Evolutionary conservation across 2,329 filamentous ascomycete genomes (phyloP).

Genomic region (Fusarium avenaceum): DNA sequence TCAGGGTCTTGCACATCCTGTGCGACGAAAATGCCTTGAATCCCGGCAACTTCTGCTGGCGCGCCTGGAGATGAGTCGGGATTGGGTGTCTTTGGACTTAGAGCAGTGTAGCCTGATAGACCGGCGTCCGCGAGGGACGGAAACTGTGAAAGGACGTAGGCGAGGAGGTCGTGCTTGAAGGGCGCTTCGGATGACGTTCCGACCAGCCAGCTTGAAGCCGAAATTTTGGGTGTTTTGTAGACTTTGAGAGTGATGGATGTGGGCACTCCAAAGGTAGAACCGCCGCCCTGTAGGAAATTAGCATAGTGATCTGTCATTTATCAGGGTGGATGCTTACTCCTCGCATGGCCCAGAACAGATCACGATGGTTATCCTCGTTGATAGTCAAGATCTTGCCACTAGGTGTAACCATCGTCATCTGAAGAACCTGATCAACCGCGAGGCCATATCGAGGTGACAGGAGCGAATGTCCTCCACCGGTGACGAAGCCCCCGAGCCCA

Average conservation of each 20-base stretch:
- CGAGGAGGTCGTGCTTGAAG: constrained; percentile 62
- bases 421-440: constrained; percentile 72
- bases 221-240: constrained; percentile 58
- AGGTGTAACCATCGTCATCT: constrained; percentile 69
- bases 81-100: constrained; percentile 55
- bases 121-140: constrained; percentile 64
- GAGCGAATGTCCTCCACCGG: constrained; percentile 72
- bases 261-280: constrained; percentile 72
- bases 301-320: background rate
- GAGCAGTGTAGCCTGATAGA: constrained; percentile 63
- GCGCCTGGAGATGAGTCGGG: constrained; percentile 53
- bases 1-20: constrained; percentile 53
- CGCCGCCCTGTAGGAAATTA: constrained; percentile 61
- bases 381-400: constrained; percentile 63
- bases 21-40: constrained; percentile 54
- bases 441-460: constrained; percentile 68
- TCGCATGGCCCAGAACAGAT: constrained; percentile 75
- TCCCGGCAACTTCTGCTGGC: constrained; percentile 53
- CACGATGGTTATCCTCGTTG: constrained; percentile 65
- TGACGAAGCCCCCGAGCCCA: constrained; percentile 71
- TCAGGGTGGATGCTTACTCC: constrained; percentile 59
- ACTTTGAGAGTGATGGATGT: constrained; percentile 69
- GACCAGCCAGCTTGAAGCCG: constrained; percentile 41
- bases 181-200: constrained; percentile 48
- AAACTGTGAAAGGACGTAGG: constrained; percentile 61